These are phyloP conservation scores for Quercus cerris DNA, from an alignment of 306 rosid species.

Conservation along the genomic window DNA sequence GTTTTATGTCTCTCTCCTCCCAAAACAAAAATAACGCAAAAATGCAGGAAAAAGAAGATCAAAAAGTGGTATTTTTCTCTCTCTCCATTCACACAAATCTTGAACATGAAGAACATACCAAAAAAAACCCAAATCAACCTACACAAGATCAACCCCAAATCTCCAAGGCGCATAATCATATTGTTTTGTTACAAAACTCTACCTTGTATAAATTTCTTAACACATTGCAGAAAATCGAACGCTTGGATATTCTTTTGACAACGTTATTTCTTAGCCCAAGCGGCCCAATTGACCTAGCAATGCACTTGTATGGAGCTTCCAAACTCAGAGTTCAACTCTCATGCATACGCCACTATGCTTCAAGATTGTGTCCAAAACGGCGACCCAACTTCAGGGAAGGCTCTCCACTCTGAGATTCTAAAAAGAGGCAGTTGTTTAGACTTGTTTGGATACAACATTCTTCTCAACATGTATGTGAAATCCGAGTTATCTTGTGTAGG, in stretches of 20 bases:
- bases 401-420: constrained; percentile 35
- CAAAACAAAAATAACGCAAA: too few species aligned
- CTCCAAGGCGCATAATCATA: constrained; percentile 23
- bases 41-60: too few species aligned
- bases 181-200: constrained; percentile 8
- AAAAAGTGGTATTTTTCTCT: too few species aligned
- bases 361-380: constrained; percentile 31
- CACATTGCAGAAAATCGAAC: background rate
- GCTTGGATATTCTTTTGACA: background rate
- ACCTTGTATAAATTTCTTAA: background rate
- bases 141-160: too few species aligned
- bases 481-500: background rate
- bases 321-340: constrained; percentile 30
- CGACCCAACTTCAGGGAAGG: constrained; percentile 15
- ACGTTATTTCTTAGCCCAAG: constrained; percentile 15
- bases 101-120: too few species aligned
- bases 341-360: constrained; percentile 30
- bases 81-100: too few species aligned
- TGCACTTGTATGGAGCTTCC: constrained; percentile 9
- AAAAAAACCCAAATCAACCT: too few species aligned
- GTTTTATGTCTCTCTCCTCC: too few species aligned
- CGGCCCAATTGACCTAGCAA: constrained; percentile 3
- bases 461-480: constrained; percentile 34
- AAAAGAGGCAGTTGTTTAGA: constrained; percentile 44
- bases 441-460: constrained; percentile 41